Evolutionary conservation across 371 early-diverging fungal genomes (phyloP).

Genomic region (Haplosporangium sp.): DNA sequence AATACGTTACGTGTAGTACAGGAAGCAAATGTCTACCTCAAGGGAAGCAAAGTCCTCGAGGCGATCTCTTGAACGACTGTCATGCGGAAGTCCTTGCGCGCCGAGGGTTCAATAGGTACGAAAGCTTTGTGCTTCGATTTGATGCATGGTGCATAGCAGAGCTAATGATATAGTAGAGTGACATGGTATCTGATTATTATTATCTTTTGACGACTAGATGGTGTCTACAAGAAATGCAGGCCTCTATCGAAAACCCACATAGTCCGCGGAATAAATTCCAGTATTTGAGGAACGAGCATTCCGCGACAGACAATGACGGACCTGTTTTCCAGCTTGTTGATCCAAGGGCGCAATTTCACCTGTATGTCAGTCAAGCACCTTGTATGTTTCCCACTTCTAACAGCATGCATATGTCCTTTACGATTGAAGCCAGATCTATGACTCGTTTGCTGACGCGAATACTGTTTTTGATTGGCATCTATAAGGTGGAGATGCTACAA

Average conservation of each 20-base stretch:
- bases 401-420: neutral
- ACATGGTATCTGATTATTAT: neutral
- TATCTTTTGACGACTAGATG: conserved; percentile 21
- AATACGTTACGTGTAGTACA: conserved; percentile 61
- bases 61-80: conserved; percentile 80
- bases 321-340: conserved; percentile 31
- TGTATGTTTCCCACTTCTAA: conserved; percentile 60
- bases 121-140: conserved; percentile 7
- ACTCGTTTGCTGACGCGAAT: neutral
- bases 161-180: neutral
- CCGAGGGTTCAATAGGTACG: conserved; percentile 78
- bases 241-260: conserved; percentile 4
- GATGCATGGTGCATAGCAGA: neutral
- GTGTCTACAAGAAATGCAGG: conserved; percentile 39
- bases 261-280: conserved; percentile 19
- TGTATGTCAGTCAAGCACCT: conserved; percentile 83
- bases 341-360: conserved; percentile 61
- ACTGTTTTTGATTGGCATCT: neutral
- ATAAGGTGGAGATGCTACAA: conserved; percentile 84
- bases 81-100: conserved; percentile 90
- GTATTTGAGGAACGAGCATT: neutral
- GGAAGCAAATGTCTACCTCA: conserved; percentile 87
- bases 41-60: conserved; percentile 66
- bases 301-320: neutral
- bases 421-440: neutral